A percentile compares a stretch with the other conserved stretches of the same genome.
These are phyloP conservation scores for Yamadazyma akitaensis DNA, from an alignment of 805 yeast species.

Conservation along the genomic window DNA sequence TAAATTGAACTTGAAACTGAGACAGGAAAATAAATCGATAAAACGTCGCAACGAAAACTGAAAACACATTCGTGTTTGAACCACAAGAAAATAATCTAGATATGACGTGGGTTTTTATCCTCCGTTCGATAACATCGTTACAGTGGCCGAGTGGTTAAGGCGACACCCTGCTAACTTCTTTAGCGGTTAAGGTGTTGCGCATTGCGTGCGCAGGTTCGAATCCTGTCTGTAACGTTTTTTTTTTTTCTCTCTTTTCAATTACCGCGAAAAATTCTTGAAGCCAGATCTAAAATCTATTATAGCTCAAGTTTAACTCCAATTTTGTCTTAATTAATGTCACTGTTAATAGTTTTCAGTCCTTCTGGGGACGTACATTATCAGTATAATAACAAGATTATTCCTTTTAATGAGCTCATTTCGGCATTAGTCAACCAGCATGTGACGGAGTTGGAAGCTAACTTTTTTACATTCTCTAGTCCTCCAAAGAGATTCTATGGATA, in stretches of 20 bases:
- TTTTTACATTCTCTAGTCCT: conserved; percentile 27
- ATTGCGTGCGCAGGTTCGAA: conserved; percentile 92
- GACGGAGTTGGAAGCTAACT: conserved; percentile 30
- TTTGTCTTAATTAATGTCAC: conserved; percentile 27
- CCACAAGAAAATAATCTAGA: background rate
- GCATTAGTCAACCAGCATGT: conserved; percentile 32
- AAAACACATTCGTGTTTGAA: background rate
- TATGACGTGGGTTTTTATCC: too few relatives aligned
- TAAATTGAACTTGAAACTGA: too few relatives aligned
- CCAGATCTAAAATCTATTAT: background rate
- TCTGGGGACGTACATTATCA: conserved; percentile 38
- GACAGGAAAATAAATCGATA: background rate
- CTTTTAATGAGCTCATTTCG: conserved; percentile 38
- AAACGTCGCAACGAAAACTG: background rate
- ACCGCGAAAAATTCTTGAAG: background rate
- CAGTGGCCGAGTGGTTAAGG: conserved; percentile 95
- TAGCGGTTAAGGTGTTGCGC: conserved; percentile 42
- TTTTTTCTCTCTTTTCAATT: conserved; percentile 41
- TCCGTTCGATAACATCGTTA: conserved; percentile 26
- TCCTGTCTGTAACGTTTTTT: conserved; percentile 95
- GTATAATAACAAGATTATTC: conserved; percentile 31
- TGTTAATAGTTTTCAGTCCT: conserved; percentile 32
- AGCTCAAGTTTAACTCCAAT: background rate
- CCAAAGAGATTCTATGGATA: conserved; percentile 36
- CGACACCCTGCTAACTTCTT: conserved; percentile 72